Percentiles rank a stretch among this genome's conserved stretches.
Conservation (phyloP, 495 filamentous ascomycete genomes). For the Lichenothelia convexa region DNA sequence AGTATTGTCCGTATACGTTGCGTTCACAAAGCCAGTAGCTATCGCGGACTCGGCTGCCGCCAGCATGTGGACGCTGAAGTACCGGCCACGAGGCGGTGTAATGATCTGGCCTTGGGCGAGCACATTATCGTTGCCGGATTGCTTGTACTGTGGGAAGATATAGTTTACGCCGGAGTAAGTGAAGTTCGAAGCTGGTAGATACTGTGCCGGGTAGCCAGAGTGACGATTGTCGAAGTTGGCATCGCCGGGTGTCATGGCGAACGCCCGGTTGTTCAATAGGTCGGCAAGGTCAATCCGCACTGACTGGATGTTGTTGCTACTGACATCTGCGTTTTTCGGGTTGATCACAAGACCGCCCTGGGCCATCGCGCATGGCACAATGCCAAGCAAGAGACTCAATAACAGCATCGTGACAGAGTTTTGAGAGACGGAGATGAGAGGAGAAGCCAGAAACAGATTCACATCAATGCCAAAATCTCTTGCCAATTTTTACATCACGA, state of each 20-base stretch:
- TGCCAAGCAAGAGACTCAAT: no score
- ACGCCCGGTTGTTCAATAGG: conserved; percentile 10
- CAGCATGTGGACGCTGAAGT: conserved; percentile 32
- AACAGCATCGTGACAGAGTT: no score
- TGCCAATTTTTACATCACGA: no score
- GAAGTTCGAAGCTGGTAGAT: conserved; percentile 24
- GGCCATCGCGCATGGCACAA: no score
- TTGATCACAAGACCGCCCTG: no score
- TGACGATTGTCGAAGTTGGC: conserved; percentile 8
- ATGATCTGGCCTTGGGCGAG: conserved; percentile 27
- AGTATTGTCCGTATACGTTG: conserved; percentile 28
- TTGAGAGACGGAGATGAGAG: no score
- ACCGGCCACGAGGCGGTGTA: conserved; percentile 15
- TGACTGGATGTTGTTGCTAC: conserved; percentile 1
- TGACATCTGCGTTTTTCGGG: no score
- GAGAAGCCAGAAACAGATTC: no score
- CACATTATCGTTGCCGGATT: conserved; percentile 25
- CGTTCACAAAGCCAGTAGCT: conserved; percentile 27
- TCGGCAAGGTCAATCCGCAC: conserved; percentile 5
- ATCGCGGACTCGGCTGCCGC: conserved; percentile 26
- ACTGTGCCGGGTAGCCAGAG: conserved; percentile 21
- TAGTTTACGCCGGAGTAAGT: conserved; percentile 27
- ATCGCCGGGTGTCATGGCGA: conserved; percentile 9
- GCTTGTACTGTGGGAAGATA: conserved; percentile 28
- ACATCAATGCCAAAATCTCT: no score